Percentiles rank a stretch among this genome's conserved stretches.
phyloP scores from a whole-genome alignment of 768 basidiomycete species.

The Leucosporidium yakuticum region DNA sequence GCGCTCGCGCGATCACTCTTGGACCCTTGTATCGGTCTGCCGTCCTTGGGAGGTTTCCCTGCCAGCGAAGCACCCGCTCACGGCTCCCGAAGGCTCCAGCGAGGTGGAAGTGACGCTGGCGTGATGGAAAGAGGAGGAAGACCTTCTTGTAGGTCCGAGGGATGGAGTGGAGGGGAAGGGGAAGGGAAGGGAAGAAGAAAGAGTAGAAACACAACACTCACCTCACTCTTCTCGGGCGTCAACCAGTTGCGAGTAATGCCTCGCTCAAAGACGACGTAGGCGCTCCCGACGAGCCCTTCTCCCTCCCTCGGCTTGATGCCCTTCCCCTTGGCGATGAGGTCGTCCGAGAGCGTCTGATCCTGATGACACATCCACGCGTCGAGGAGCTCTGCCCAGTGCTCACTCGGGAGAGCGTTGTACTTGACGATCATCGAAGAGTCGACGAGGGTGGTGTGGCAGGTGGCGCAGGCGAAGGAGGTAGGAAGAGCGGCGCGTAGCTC shows the following conservation, averaged over 20 bases:
- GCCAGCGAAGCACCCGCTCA: too few species aligned
- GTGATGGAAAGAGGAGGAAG: conserved; percentile 56
- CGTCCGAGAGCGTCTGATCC: conserved; percentile 74
- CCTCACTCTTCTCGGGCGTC: conserved; percentile 50
- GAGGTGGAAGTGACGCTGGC: neutral
- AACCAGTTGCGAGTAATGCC: conserved; percentile 51
- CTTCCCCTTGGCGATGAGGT: conserved; percentile 57
- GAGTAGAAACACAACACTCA: conserved; percentile 47
- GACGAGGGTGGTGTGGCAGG: conserved; percentile 66
- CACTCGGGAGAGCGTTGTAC: conserved; percentile 85
- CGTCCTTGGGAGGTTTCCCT: conserved; percentile 14
- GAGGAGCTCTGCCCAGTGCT: conserved; percentile 94
- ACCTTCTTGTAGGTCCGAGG: conserved; percentile 84
- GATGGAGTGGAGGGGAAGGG: neutral
- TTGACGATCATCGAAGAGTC: conserved; percentile 49
- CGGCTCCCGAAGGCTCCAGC: conserved; percentile 49
- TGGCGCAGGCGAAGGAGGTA: conserved; percentile 66
- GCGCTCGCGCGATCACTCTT: conserved; percentile 52
- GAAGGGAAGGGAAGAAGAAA: conserved; percentile 21
- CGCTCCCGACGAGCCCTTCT: conserved; percentile 79
- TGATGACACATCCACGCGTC: conserved; percentile 98
- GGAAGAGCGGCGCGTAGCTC: conserved; percentile 57
- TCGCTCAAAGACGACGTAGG: conserved; percentile 74
- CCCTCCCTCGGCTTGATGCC: conserved; percentile 70
- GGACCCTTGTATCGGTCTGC: conserved; percentile 96